phyloP scores from a whole-genome alignment of 2,329 filamentous ascomycete genomes.

The Monosporascus sp. region DNA sequence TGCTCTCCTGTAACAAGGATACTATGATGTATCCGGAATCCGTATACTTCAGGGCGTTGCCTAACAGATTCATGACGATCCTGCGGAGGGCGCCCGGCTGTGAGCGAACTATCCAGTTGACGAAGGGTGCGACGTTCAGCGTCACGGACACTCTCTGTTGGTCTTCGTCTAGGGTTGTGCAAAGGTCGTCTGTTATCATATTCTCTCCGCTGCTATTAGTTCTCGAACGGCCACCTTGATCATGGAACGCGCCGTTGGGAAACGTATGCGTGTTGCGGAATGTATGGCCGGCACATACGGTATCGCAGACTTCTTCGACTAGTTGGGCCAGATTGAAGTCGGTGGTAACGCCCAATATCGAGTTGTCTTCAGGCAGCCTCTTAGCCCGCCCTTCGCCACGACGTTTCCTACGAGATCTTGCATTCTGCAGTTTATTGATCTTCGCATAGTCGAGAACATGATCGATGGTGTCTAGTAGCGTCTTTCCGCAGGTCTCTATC shows the following conservation, averaged over 20 bases:
- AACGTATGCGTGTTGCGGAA: constrained; percentile 25
- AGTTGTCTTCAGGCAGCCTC: constrained; percentile 17
- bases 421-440: constrained; percentile 30
- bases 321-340: constrained; percentile 29
- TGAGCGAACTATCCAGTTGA: constrained; percentile 46
- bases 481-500: constrained; percentile 41
- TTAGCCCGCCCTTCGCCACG: constrained; percentile 15
- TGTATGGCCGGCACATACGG: constrained; percentile 32
- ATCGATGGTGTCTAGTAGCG: constrained; percentile 44
- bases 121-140: constrained; percentile 42
- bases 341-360: constrained; percentile 24
- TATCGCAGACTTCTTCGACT: constrained; percentile 35
- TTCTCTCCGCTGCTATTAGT: not conserved
- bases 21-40: constrained; percentile 45
- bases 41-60: constrained; percentile 60
- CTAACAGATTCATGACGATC: constrained; percentile 58
- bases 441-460: constrained; percentile 42
- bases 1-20: constrained; percentile 21
- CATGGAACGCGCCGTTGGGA: constrained; percentile 6
- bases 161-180: constrained; percentile 5
- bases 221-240: not conserved
- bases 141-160: constrained; percentile 39
- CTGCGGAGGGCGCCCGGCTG: constrained; percentile 47
- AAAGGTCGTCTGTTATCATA: constrained; percentile 6
- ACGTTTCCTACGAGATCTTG: constrained; percentile 15